These are phyloP conservation scores for Abrus precatorius DNA, from an alignment of 306 rosid genomes.

Conservation along the genomic window DNA sequence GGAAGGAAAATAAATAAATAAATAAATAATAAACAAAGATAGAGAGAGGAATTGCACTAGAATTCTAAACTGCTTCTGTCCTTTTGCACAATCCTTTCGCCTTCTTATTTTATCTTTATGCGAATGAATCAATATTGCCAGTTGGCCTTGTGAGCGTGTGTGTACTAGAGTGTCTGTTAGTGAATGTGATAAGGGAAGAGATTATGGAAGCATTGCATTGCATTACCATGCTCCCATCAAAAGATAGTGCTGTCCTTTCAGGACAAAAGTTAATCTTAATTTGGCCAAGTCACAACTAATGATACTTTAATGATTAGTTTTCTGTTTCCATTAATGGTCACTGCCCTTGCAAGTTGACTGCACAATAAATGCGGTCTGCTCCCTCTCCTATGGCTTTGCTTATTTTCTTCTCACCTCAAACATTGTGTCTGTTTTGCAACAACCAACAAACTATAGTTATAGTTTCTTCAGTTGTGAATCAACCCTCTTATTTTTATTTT, in stretches of 20 bases:
- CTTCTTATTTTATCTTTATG: slow-evolving; percentile 63
- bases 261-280: slow-evolving; percentile 50
- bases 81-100: slow-evolving; percentile 64
- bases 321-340: slow-evolving; percentile 48
- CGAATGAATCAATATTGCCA: slow-evolving; percentile 75
- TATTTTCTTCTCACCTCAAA: slow-evolving; percentile 10
- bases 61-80: slow-evolving; percentile 69
- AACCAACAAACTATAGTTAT: slow-evolving; percentile 33
- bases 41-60: slow-evolving; percentile 52
- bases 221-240: slow-evolving; percentile 49
- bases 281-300: slow-evolving; percentile 47
- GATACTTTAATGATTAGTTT: slow-evolving; percentile 48
- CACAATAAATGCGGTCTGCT: slow-evolving; percentile 45
- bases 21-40: slow-evolving; percentile 5
- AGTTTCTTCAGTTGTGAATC: background rate
- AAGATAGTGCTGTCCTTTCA: slow-evolving; percentile 52
- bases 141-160: slow-evolving; percentile 74
- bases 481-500: background rate
- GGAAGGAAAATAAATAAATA: slow-evolving; percentile 4
- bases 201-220: slow-evolving; percentile 46
- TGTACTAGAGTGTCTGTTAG: slow-evolving; percentile 41
- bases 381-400: slow-evolving; percentile 43
- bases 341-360: slow-evolving; percentile 39
- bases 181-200: slow-evolving; percentile 45
- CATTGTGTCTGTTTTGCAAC: slow-evolving; percentile 41